Base-by-base conservation (phyloP, 495 filamentous ascomycete genomes). In the Penicillium parvum region DNA sequence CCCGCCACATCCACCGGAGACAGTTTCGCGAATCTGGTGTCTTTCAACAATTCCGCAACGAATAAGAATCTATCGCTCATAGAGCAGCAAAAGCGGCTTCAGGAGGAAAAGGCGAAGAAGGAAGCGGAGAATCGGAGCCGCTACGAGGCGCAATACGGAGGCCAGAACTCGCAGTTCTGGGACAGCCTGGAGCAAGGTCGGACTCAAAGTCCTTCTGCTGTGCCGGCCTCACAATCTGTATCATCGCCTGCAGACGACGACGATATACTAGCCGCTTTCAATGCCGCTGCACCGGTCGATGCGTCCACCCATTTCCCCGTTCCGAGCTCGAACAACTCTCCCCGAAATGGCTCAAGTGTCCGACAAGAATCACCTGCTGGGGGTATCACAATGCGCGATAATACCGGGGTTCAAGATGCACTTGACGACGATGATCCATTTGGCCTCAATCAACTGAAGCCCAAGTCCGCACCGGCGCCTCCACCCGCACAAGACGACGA, bases 1-100 rank as follows among this genome's bases (percentile, higher is more conserved):
- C 53, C 77, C 4, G 57, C 79, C 5, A 84, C 84, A 25, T 77
- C 84, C 2, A 72, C 76, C 4, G 76, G 76, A 39, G 91, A 96
- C 60, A 94, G 86, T 70, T 98, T 98, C 59, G 85, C 90, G 48
- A 88, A 85, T 55, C 72, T 98, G 14, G 83, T 96, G 15, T 84
- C 79, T 30, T 87, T 91, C 45, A 79, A 78, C 33, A 66, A 79
- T 9, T 73, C 80, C n/a, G 85, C 85, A 52, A 55, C 71, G 19
- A 65, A 64, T 32, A 81, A 76, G 59, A 90, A 83, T 45, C 68
- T 95, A 0, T 86, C 84, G 2, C 74, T 98, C 5, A 76, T 84
- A 41, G 88, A 97, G 60, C 87, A 87, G 45, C 91, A 96, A 62
- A 86, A 82, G 67, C 77, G 76, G 40, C 61, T 96, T 33, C 79